Conservation (phyloP, 2,329 filamentous ascomycete genomes). For the Aotearoamyces nothofagi region DNA sequence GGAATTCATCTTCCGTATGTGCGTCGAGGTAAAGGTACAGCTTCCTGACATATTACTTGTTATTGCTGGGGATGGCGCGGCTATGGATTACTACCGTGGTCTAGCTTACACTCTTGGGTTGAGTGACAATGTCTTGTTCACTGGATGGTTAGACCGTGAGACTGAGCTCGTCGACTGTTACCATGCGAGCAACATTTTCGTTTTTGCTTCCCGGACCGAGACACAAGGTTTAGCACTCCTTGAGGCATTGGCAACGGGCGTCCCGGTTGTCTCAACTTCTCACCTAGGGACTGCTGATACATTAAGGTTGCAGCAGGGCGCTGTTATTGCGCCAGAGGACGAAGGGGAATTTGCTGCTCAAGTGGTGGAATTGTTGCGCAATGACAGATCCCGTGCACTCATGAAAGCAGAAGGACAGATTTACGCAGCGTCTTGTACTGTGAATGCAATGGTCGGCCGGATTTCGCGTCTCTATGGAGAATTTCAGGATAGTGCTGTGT, state of each 20-base stretch:
- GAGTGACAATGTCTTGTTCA: background rate
- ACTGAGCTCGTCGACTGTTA: background rate
- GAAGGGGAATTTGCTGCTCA: too few relatives aligned
- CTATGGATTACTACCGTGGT: background rate
- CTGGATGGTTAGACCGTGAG: background rate
- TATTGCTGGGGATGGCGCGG: background rate
- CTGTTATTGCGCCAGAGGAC: too few relatives aligned
- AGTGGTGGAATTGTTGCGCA: too few relatives aligned
- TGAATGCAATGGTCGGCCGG: too few relatives aligned
- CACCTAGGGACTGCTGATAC: too few relatives aligned
- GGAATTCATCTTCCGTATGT: constrained; percentile 1
- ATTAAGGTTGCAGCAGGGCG: too few relatives aligned
- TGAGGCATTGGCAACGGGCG: constrained; percentile 1
- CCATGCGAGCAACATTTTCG: background rate
- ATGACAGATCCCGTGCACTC: too few relatives aligned
- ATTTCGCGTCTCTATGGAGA: too few relatives aligned
- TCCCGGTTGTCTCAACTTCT: too few relatives aligned
- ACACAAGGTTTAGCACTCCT: background rate
- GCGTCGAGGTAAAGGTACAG: background rate
- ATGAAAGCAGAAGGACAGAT: too few relatives aligned
- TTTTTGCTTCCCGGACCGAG: constrained; percentile 1
- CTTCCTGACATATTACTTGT: background rate
- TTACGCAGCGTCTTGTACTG: too few relatives aligned
- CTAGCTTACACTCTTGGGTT: constrained; percentile 1
- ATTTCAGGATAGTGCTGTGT: too few relatives aligned